These are phyloP conservation scores for Pythium aquatile DNA, from an alignment of 352 stramenopile species.

Conservation along the genomic window DNA sequence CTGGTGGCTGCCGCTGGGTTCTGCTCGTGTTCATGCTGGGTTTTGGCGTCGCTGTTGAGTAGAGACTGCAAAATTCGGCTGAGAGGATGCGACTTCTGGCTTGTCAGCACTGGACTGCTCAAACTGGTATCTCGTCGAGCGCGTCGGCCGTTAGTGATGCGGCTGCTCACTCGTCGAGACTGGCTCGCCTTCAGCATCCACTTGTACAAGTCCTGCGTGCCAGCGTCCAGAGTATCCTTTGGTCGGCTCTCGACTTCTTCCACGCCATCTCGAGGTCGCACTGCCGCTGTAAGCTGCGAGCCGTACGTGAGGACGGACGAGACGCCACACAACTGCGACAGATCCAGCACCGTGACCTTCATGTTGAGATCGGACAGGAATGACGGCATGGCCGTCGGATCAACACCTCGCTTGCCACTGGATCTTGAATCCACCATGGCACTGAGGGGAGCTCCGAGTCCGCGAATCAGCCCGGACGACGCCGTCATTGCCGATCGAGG, in stretches of 20 bases:
- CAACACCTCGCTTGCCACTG: conserved; percentile 41
- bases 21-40: not conserved
- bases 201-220: conserved; percentile 21
- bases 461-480: conserved; percentile 11
- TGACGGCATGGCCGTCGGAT: conserved; percentile 36
- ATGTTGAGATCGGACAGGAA: conserved; percentile 69
- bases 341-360: conserved; percentile 67
- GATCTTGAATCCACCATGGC: conserved; percentile 18
- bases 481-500: conserved; percentile 32
- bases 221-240: conserved; percentile 17
- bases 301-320: conserved; percentile 73
- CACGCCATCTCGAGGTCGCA: not conserved
- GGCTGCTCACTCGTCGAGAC: conserved; percentile 10
- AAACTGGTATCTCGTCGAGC: conserved; percentile 6
- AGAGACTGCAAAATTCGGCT: conserved; percentile 45
- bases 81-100: conserved; percentile 37
- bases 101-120: conserved; percentile 12
- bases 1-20: not conserved
- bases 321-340: conserved; percentile 74
- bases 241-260: not conserved
- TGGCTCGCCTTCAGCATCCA: conserved; percentile 30
- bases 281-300: conserved; percentile 22
- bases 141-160: conserved; percentile 9
- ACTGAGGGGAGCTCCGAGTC: not conserved
- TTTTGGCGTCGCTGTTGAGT: conserved; percentile 21